Conservation (phyloP, 2,329 filamentous ascomycete genomes). For the Colletotrichum sp. region DNA sequence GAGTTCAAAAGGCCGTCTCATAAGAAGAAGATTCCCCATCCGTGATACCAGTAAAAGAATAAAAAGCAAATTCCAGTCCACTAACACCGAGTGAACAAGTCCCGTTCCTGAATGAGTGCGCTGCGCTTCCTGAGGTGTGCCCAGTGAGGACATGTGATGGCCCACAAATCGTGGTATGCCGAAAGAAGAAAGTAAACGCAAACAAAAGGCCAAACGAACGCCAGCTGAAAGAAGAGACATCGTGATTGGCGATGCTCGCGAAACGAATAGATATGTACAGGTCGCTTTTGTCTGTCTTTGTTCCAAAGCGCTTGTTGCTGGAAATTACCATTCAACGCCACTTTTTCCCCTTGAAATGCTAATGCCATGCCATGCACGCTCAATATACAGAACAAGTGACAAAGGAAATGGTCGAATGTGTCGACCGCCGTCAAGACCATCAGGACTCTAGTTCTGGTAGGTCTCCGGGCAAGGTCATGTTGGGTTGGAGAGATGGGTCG, state of each 20-base stretch:
- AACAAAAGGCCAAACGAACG: neutral
- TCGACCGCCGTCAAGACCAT: slow-evolving; percentile 2
- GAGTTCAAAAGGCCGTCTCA: slow-evolving; percentile 1
- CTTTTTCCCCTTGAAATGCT: slow-evolving; percentile 20
- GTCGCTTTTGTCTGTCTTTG: slow-evolving; percentile 16
- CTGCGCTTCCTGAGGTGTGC: slow-evolving; percentile 2
- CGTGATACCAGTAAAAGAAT: neutral
- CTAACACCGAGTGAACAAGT: neutral
- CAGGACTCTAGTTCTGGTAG: slow-evolving; percentile 4
- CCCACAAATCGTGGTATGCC: neutral
- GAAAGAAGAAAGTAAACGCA: neutral
- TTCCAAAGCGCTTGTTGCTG: slow-evolving; percentile 12
- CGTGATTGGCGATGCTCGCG: neutral
- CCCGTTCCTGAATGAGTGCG: slow-evolving; percentile 5
- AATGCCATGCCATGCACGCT: slow-evolving; percentile 37
- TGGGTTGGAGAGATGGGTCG: slow-evolving; percentile 47
- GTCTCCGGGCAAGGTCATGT: slow-evolving; percentile 34
- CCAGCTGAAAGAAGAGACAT: neutral
- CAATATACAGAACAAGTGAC: slow-evolving; percentile 37
- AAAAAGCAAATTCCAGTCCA: neutral
- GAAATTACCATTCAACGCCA: slow-evolving; percentile 15
- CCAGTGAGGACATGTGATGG: neutral
- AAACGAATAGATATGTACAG: slow-evolving; percentile 12
- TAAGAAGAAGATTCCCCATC: neutral
- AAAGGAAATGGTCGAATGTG: slow-evolving; percentile 22